A percentile compares a stretch with the other conserved stretches of the same genome.
These are phyloP conservation scores for Fusarium hainanense DNA, from an alignment of 2,329 filamentous ascomycete species.

Conservation along the genomic window DNA sequence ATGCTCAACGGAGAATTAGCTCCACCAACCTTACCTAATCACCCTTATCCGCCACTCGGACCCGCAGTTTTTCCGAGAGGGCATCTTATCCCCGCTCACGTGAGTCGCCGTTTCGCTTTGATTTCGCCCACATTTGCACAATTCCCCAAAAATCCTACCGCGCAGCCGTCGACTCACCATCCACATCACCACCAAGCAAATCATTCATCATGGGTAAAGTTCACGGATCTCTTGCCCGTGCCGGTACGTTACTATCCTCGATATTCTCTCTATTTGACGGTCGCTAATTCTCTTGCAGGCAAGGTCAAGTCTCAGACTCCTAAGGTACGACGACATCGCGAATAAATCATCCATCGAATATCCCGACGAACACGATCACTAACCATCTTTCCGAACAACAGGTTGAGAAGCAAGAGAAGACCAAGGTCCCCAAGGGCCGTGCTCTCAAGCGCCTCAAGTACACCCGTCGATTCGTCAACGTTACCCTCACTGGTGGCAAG, in stretches of 20 bases:
- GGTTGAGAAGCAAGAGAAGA: slow-evolving; percentile 94
- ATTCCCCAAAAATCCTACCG: slow-evolving; percentile 52
- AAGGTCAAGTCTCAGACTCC: slow-evolving; percentile 98
- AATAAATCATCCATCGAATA: slow-evolving; percentile 30
- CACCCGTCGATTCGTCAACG: slow-evolving; percentile 98
- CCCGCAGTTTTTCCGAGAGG: slow-evolving; percentile 50
- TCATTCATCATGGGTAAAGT: slow-evolving; percentile 84
- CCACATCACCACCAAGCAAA: slow-evolving; percentile 52
- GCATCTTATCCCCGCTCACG: slow-evolving; percentile 51
- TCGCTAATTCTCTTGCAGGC: slow-evolving; percentile 75
- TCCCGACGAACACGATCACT: slow-evolving; percentile 47
- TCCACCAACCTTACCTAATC: slow-evolving; percentile 20
- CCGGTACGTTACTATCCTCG: slow-evolving; percentile 57
- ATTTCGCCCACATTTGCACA: slow-evolving; percentile 54
- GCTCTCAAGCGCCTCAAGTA: slow-evolving; percentile 97
- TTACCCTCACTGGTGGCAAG: slow-evolving; percentile 97
- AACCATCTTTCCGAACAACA: slow-evolving; percentile 52
- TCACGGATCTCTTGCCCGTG: slow-evolving; percentile 94
- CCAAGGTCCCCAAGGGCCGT: slow-evolving; percentile 96
- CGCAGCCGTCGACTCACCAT: slow-evolving; percentile 49
- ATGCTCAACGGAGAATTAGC: not conserved
- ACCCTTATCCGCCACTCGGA: slow-evolving; percentile 11
- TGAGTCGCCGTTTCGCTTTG: slow-evolving; percentile 43
- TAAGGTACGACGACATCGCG: slow-evolving; percentile 71
- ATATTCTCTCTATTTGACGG: slow-evolving; percentile 10